These are phyloP conservation scores for Sinapis alba DNA, from an alignment of 441 rosid genomes.

Conservation along the genomic window DNA sequence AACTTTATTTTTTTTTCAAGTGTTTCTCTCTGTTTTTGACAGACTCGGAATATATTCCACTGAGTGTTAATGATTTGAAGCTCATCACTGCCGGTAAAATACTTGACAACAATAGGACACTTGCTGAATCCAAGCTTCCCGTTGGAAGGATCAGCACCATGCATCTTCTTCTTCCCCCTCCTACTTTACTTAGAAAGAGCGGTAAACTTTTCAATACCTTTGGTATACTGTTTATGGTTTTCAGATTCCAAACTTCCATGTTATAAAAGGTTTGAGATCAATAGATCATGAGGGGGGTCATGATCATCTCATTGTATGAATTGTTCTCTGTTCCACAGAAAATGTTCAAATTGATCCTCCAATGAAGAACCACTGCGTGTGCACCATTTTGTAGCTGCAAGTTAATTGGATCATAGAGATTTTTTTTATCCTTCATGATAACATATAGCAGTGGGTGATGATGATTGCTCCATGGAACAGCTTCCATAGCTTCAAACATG, in stretches of 20 bases:
- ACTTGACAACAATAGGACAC: constrained; percentile 73
- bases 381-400: constrained; percentile 51
- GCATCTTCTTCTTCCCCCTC: constrained; percentile 83
- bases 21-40: constrained; percentile 25
- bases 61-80: constrained; percentile 63
- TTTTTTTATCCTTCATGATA: neutral
- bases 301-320: neutral
- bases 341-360: constrained; percentile 52
- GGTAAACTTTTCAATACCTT: constrained; percentile 39
- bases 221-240: neutral
- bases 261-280: neutral
- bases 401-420: neutral
- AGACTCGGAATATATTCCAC: constrained; percentile 68
- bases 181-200: constrained; percentile 52
- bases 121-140: constrained; percentile 69
- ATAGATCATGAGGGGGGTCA: neutral
- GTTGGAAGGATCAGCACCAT: constrained; percentile 71
- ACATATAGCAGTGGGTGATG: neutral
- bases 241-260: neutral
- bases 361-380: constrained; percentile 53
- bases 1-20: constrained; percentile 1
- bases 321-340: constrained; percentile 43
- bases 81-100: constrained; percentile 83
- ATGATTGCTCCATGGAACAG: constrained; percentile 24
- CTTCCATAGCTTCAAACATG: neutral